Percentiles rank a stretch among this genome's conserved stretches.
Evolutionary conservation across 2,329 filamentous ascomycete genomes (phyloP).

Genomic region (Fusarium sulawesiense): DNA sequence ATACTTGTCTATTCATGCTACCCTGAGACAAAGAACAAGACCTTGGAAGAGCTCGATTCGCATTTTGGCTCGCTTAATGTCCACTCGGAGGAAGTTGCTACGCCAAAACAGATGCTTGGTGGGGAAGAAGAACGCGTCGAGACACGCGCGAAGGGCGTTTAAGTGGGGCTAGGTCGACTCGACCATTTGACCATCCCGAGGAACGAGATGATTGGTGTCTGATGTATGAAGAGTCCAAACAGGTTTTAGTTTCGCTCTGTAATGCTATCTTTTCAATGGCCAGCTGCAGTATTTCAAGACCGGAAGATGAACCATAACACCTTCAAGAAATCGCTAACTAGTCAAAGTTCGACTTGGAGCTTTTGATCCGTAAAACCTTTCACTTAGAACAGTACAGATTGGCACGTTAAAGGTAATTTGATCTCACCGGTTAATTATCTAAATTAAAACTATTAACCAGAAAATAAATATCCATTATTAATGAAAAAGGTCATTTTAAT

Average conservation of each 20-base stretch:
- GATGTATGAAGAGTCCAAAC: background rate
- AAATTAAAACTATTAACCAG: no score
- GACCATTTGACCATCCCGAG: background rate
- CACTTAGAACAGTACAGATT: no score
- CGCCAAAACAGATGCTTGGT: slow-evolving; percentile 22
- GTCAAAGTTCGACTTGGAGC: no score
- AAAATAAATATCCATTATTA: background rate
- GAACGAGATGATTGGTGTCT: background rate
- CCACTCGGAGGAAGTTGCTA: slow-evolving; percentile 21
- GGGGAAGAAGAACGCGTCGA: slow-evolving; percentile 7
- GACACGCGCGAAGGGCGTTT: background rate
- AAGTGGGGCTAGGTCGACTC: background rate
- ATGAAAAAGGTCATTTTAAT: no score
- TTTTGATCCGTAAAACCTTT: no score
- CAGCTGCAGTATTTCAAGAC: no score
- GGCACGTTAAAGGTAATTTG: no score
- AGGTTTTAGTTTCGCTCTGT: no score
- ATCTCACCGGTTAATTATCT: no score
- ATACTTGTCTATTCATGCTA: slow-evolving; percentile 22
- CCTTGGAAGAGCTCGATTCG: slow-evolving; percentile 17
- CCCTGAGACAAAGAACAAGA: slow-evolving; percentile 20
- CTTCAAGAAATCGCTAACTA: no score
- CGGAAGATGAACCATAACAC: no score
- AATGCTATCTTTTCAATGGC: background rate
- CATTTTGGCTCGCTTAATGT: slow-evolving; percentile 22